Percentiles rank a stretch among this genome's conserved stretches.
Evolutionary conservation across 257 asterid genomes (phyloP).

Genomic region (Nicotiana attenuata): DNA sequence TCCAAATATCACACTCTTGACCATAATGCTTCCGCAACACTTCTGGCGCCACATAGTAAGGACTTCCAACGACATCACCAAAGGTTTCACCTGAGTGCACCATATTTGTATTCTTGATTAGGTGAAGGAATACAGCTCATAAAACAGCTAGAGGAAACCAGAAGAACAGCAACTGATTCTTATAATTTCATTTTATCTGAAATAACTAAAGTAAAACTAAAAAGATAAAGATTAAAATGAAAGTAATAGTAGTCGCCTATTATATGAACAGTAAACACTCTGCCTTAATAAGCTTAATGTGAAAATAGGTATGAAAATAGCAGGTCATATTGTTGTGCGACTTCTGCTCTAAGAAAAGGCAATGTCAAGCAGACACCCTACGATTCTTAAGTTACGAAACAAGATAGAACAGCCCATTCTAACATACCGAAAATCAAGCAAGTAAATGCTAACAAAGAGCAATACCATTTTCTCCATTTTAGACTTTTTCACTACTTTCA

Average conservation of each 20-base stretch:
- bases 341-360: neutral
- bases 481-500: neutral
- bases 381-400: neutral
- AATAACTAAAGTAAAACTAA: neutral
- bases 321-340: neutral
- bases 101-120: slow-evolving; percentile 15
- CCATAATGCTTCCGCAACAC: slow-evolving; percentile 57
- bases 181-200: neutral
- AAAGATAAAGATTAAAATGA: neutral
- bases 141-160: neutral
- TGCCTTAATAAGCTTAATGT: neutral
- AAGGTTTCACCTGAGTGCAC: slow-evolving; percentile 41
- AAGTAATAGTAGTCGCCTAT: neutral
- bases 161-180: neutral
- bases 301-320: neutral
- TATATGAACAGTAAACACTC: neutral
- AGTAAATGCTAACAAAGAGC: neutral
- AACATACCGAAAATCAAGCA: neutral
- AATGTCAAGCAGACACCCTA: neutral
- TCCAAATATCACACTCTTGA: slow-evolving; percentile 68
- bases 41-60: slow-evolving; percentile 67
- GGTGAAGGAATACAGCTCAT: neutral
- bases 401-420: neutral
- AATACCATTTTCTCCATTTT: neutral
- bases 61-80: slow-evolving; percentile 65